Conservation (phyloP, 768 basidiomycete genomes). For the Tephrocybe sp. region DNA sequence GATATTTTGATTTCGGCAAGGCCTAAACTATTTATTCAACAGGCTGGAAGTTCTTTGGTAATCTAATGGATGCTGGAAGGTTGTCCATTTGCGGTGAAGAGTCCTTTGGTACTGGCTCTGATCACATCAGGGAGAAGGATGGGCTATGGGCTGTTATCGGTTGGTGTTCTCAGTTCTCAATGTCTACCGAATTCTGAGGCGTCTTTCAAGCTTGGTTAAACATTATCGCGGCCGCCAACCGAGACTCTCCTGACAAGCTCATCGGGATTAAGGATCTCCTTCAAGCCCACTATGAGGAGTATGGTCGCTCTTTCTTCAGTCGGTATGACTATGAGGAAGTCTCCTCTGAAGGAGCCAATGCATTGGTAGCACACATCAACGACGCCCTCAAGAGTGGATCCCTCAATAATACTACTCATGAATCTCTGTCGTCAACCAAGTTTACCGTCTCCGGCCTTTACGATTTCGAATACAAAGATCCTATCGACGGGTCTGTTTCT, state of each 20-base stretch:
- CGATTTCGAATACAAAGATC: slow-evolving; percentile 97
- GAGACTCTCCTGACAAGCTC: slow-evolving; percentile 67
- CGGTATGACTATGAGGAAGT: slow-evolving; percentile 99
- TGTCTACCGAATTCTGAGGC: not conserved
- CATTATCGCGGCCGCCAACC: slow-evolving; percentile 90
- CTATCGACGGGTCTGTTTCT: slow-evolving; percentile 92
- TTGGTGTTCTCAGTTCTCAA: slow-evolving; percentile 22
- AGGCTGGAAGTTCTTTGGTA: slow-evolving; percentile 99
- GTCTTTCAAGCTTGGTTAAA: slow-evolving; percentile 83
- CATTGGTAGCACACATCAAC: slow-evolving; percentile 79
- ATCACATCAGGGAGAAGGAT: slow-evolving; percentile 99
- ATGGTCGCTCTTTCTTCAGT: slow-evolving; percentile 98
- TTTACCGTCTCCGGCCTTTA: slow-evolving; percentile 78
- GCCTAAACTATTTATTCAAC: not conserved
- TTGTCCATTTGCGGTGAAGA: slow-evolving; percentile 99
- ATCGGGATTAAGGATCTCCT: slow-evolving; percentile 92
- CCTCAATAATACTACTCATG: slow-evolving; percentile 67
- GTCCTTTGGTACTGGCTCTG: slow-evolving; percentile 99
- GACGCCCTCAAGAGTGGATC: slow-evolving; percentile 61
- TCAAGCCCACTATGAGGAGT: slow-evolving; percentile 81
- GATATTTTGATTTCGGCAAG: not conserved
- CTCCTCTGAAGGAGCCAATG: slow-evolving; percentile 84
- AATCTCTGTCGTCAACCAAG: slow-evolving; percentile 58
- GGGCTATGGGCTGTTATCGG: slow-evolving; percentile 97
- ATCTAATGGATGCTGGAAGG: slow-evolving; percentile 97